Evolutionary conservation across 768 basidiomycete species (phyloP), one percentile per base, ranked within the genome.

Genomic region (Auricularia cornea): DNA sequence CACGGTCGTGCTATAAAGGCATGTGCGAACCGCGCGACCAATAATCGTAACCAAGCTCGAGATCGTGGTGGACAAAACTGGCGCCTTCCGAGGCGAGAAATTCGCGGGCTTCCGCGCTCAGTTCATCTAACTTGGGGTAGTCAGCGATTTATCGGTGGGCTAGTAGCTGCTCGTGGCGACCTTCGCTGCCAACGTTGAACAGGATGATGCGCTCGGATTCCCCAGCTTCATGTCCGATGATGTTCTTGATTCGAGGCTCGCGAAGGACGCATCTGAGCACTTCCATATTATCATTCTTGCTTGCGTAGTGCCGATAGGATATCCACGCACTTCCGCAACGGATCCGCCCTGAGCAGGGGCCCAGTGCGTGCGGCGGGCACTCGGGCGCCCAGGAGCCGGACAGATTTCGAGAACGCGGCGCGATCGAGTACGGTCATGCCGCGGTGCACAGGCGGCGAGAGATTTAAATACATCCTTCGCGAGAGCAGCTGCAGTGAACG

Each of bases 41-140:
- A 73, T 92, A 89, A 70, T 89, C 81, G 72, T 98, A 98, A 62
- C 83, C 81, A 51, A 98, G 75, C 28, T 86, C 74, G 48, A 98
- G 65, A 0, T 74, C 76, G 69, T 92, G 83, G 18, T 77, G 74
- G 8, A 83, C 77, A n/a, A 92, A 70, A 5, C 82, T 83, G 40
- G 78, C 79, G 3, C 80, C 73, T 67, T 88, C 81, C n/a, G 74
- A 72, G 30, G 79, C 72, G 63, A 97, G 72, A 66, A 86, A 84
- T 4, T 81, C 74, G 59, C 75, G 74, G 48, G 84, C 80, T 33
- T 85, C 82, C 10, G 74, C 71, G 29, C 86, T 76, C 70, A 95
- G 79, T 61, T 89, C 83, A 73, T 82, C 92, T 93, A 75, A 77
- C 81, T 84, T 84, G 73, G 75, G 66, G 66, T 38, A 66, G 66